phyloP scores from a whole-genome alignment of 2,329 filamentous ascomycete genomes.

The Pseudocercospora pini-densiflorae region DNA sequence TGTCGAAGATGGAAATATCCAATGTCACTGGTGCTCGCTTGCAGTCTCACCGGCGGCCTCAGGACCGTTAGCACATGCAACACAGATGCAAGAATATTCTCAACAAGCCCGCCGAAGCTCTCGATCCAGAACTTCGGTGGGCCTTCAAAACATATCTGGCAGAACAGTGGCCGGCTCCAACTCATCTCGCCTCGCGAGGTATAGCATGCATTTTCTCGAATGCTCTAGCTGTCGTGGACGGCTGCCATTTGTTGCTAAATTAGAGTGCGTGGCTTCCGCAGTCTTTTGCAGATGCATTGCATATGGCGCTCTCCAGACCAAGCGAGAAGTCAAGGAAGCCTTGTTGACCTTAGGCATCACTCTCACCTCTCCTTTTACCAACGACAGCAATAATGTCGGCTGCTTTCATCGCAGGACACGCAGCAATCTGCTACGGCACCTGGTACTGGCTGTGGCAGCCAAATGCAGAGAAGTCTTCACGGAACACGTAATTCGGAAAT shows the following conservation, averaged over 20 bases:
- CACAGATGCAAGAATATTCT: background rate
- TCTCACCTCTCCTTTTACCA: slow-evolving; percentile 6
- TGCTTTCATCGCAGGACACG: no score
- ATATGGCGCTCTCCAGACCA: background rate
- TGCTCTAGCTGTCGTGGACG: slow-evolving; percentile 21
- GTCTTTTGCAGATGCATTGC: slow-evolving; percentile 22
- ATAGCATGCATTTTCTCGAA: slow-evolving; percentile 6
- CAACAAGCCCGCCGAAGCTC: background rate
- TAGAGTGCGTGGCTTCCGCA: slow-evolving; percentile 7
- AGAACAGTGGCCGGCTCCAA: background rate
- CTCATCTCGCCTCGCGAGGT: background rate
- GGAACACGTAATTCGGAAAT: background rate
- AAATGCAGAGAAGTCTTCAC: background rate
- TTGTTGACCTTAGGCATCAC: slow-evolving; percentile 20
- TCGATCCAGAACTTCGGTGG: slow-evolving; percentile 1
- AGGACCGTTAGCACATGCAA: background rate
- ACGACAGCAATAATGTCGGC: background rate
- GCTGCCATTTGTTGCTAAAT: slow-evolving; percentile 23
- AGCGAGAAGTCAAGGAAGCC: slow-evolving; percentile 22
- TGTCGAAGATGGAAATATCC: background rate
- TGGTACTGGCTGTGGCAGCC: background rate
- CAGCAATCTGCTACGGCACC: no score
- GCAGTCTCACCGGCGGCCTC: background rate
- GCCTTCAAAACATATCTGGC: slow-evolving; percentile 4
- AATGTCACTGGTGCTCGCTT: background rate